phyloP scores from a whole-genome alignment of 306 rosid genomes.

The Psophocarpus tetragonolobus region DNA sequence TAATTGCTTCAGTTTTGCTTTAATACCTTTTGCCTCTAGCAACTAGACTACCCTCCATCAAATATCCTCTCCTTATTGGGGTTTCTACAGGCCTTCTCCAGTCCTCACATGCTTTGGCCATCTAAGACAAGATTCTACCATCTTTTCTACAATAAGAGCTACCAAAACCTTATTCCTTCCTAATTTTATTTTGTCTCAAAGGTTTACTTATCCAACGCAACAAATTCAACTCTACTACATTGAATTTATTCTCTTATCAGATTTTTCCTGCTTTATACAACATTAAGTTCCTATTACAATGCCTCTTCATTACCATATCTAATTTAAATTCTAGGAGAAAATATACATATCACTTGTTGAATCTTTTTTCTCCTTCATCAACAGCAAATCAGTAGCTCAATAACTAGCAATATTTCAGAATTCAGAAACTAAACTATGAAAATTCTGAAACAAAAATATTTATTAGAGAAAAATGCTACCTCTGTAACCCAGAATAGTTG shows the following conservation, averaged over 20 bases:
- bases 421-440: neutral
- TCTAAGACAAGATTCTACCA: neutral
- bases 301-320: constrained; percentile 5
- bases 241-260: neutral
- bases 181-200: neutral
- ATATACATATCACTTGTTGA: neutral
- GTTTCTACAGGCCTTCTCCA: neutral
- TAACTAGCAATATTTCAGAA: constrained; percentile 18
- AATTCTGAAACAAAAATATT: neutral
- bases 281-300: neutral
- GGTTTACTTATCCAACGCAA: neutral
- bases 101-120: neutral
- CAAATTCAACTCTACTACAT: neutral
- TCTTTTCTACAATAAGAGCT: neutral
- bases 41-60: neutral
- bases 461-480: constrained; percentile 49
- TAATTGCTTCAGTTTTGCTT: neutral
- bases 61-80: neutral
- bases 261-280: neutral
- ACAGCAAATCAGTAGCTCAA: constrained; percentile 19
- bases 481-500: constrained; percentile 84
- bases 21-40: neutral
- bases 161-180: neutral
- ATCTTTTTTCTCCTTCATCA: neutral
- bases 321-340: constrained; percentile 1